Conservation (phyloP, 805 yeast genomes). For the Lachancea sp. region DNA sequence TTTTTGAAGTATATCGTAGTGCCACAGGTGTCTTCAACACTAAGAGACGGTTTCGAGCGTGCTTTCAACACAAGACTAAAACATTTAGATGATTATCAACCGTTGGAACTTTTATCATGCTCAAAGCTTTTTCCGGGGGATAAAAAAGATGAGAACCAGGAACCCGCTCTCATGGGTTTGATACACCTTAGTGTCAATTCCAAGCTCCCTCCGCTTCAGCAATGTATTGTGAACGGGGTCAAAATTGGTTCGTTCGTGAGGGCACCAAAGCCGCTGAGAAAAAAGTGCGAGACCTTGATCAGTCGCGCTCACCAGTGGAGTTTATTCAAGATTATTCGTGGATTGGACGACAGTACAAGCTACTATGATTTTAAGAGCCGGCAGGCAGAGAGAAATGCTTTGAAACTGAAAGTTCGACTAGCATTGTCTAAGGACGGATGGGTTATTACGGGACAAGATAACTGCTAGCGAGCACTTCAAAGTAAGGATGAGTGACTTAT, state of each 20-base stretch:
- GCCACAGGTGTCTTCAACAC: conserved; percentile 23
- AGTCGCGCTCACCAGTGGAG: conserved; percentile 27
- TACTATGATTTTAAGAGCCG: conserved; percentile 33
- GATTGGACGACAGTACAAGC: conserved; percentile 5
- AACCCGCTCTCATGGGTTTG: conserved; percentile 21
- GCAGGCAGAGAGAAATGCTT: conserved; percentile 23
- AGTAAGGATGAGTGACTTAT: too few species aligned
- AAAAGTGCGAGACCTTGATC: conserved; percentile 33
- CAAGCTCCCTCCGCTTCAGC: conserved; percentile 13
- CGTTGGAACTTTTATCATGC: conserved; percentile 13
- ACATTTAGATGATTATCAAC: not conserved
- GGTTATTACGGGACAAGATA: conserved; percentile 41
- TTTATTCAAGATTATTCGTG: conserved; percentile 9
- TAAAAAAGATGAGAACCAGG: conserved; percentile 7
- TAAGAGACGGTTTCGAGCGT: conserved; percentile 6
- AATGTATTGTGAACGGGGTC: conserved; percentile 49
- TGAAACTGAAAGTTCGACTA: conserved; percentile 28
- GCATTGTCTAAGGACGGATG: conserved; percentile 38
- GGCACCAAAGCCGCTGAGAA: conserved; percentile 36
- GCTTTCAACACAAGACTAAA: conserved; percentile 14
- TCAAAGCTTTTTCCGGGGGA: conserved; percentile 16
- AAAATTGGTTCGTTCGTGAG: conserved; percentile 51
- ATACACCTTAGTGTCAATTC: conserved; percentile 8
- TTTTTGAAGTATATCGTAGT: conserved; percentile 45
- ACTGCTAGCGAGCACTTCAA: conserved; percentile 23